These are phyloP conservation scores for Aspergillus sp. DNA, from an alignment of 2,329 filamentous ascomycete genomes.

Conservation along the genomic window DNA sequence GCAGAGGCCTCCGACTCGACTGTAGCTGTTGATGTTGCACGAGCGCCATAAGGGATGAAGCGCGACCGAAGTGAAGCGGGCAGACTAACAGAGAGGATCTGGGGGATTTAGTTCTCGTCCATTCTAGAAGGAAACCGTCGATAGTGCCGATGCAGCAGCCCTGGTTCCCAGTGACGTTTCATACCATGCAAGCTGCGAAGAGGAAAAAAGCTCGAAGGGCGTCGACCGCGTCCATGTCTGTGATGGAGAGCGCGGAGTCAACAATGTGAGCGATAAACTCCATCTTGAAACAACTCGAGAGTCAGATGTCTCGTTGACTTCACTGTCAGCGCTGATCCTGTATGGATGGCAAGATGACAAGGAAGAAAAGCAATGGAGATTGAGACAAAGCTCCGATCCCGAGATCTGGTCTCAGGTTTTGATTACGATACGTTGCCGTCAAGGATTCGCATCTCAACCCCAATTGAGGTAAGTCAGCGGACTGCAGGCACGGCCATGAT, in stretches of 20 bases:
- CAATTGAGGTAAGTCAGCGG: neutral
- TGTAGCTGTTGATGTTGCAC: slow-evolving; percentile 37
- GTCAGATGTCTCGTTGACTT: neutral
- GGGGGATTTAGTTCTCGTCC: slow-evolving; percentile 20
- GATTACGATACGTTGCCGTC: neutral
- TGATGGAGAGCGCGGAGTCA: slow-evolving; percentile 15
- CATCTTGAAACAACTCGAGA: slow-evolving; percentile 9
- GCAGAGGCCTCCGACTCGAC: slow-evolving; percentile 14
- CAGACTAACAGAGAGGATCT: slow-evolving; percentile 52
- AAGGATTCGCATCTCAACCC: neutral
- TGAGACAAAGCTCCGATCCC: neutral
- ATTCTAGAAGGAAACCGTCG: slow-evolving; percentile 14
- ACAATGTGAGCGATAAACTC: slow-evolving; percentile 11
- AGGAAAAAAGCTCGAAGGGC: slow-evolving; percentile 39
- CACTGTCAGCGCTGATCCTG: neutral
- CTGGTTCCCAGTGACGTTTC: slow-evolving; percentile 9
- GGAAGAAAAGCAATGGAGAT: neutral
- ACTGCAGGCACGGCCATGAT: neutral
- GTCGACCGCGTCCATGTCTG: slow-evolving; percentile 34
- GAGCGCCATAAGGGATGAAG: slow-evolving; percentile 62
- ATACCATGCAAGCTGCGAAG: slow-evolving; percentile 39
- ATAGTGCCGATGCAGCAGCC: slow-evolving; percentile 3
- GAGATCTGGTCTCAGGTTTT: neutral
- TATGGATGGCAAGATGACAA: neutral
- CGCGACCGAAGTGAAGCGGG: slow-evolving; percentile 53